These are phyloP conservation scores for Pichia sp. DNA, from an alignment of 1,139 yeast genomes.

Conservation along the genomic window DNA sequence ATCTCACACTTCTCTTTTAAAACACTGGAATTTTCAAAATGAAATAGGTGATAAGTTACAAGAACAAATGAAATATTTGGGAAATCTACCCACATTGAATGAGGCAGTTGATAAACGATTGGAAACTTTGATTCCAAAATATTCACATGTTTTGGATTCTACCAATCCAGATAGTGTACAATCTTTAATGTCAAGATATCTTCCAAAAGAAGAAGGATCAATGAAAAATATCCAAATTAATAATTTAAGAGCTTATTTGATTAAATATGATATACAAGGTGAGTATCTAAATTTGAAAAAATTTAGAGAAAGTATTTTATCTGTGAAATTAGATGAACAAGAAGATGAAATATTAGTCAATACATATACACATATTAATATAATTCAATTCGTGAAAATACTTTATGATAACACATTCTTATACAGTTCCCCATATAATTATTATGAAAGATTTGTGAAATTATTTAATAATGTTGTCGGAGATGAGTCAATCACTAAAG, in stretches of 20 bases:
- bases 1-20: no score
- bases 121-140: slow-evolving; percentile 3
- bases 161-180: not conserved
- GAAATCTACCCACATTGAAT: slow-evolving; percentile 2
- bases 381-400: slow-evolving; percentile 8
- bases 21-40: slow-evolving; percentile 1
- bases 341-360: slow-evolving; percentile 6
- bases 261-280: slow-evolving; percentile 10
- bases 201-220: not conserved
- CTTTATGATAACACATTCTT: slow-evolving; percentile 9
- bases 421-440: slow-evolving; percentile 5
- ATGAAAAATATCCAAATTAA: not conserved
- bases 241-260: slow-evolving; percentile 11
- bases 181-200: not conserved
- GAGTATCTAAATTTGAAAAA: slow-evolving; percentile 7
- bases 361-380: slow-evolving; percentile 6
- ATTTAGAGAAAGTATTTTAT: not conserved
- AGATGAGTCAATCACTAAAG: not conserved
- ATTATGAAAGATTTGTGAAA: slow-evolving; percentile 4
- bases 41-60: slow-evolving; percentile 2
- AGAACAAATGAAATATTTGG: not conserved
- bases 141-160: slow-evolving; percentile 2
- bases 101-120: not conserved
- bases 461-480: not conserved
- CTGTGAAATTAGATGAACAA: not conserved